Conservation (phyloP, 2,329 filamentous ascomycete species). For the Xylaria digitata region DNA sequence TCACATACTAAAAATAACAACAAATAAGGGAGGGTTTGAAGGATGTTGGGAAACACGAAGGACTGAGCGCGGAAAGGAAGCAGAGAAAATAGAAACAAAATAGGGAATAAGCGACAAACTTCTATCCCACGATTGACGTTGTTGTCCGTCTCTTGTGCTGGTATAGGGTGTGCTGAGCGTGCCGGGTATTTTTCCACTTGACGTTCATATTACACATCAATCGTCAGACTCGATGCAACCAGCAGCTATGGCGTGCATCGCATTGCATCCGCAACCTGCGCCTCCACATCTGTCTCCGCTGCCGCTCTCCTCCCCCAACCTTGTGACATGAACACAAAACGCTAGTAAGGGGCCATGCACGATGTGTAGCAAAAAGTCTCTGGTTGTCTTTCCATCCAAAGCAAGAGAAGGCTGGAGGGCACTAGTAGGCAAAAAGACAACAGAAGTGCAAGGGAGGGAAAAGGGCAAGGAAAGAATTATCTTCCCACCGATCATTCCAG, state of each 20-base stretch:
- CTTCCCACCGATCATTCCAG: not conserved
- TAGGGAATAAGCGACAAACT: not conserved
- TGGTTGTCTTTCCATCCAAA: not conserved
- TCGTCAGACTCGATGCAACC: conserved; percentile 3
- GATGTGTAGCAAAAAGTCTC: conserved; percentile 23
- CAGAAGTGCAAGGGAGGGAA: not conserved
- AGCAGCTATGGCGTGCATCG: conserved; percentile 8
- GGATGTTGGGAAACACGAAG: not conserved
- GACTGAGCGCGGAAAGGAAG: not conserved
- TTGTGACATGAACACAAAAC: conserved; percentile 19
- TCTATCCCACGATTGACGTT: conserved; percentile 24
- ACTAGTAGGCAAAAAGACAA: not conserved
- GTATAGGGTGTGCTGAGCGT: conserved; percentile 4
- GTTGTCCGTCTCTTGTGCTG: conserved; percentile 16
- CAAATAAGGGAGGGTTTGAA: not conserved
- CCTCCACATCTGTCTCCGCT: conserved; percentile 10
- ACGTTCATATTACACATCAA: conserved; percentile 12
- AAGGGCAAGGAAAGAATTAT: not conserved
- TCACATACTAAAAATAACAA: not conserved
- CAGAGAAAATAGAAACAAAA: not conserved
- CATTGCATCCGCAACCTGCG: conserved; percentile 23
- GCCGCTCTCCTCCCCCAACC: conserved; percentile 11
- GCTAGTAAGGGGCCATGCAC: not conserved
- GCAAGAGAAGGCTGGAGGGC: too few relatives aligned
- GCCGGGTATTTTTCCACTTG: conserved; percentile 27